Conservation (phyloP, 495 filamentous ascomycete species). For the Xylaria nigripes region DNA sequence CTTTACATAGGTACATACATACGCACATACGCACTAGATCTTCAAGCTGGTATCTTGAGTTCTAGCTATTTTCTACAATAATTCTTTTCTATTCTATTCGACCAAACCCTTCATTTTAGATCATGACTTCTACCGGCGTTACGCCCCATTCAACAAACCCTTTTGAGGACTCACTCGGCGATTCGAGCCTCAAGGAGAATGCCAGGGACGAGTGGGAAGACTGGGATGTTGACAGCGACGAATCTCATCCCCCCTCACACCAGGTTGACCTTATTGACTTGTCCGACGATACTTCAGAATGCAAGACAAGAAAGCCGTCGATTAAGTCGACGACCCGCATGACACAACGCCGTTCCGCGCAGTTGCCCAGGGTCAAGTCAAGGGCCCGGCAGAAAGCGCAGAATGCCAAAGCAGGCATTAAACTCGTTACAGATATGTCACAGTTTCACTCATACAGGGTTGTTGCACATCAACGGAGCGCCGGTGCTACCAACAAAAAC, state of each 20-base stretch:
- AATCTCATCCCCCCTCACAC: slow-evolving; percentile 20
- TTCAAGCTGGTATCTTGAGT: slow-evolving; percentile 23
- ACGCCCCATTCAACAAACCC: slow-evolving; percentile 14
- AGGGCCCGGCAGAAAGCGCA: slow-evolving; percentile 44
- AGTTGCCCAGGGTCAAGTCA: slow-evolving; percentile 35
- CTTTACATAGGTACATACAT: neutral
- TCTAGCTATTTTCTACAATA: slow-evolving; percentile 10
- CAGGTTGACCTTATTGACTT: slow-evolving; percentile 21
- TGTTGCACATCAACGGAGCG: slow-evolving; percentile 14
- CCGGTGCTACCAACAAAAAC: slow-evolving; percentile 21
- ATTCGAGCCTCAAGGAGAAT: slow-evolving; percentile 13
- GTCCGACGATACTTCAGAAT: slow-evolving; percentile 7
- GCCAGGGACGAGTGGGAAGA: slow-evolving; percentile 42
- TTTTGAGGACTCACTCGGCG: neutral
- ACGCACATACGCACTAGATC: slow-evolving; percentile 4
- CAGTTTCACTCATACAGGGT: slow-evolving; percentile 22
- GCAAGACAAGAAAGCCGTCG: slow-evolving; percentile 5
- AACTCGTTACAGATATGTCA: slow-evolving; percentile 53
- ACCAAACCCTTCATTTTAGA: slow-evolving; percentile 5
- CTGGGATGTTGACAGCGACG: slow-evolving; percentile 34
- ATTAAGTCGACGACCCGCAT: slow-evolving; percentile 8
- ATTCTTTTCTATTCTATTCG: slow-evolving; percentile 2
- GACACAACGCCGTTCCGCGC: slow-evolving; percentile 17
- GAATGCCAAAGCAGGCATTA: slow-evolving; percentile 54
- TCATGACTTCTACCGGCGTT: slow-evolving; percentile 13